Percentiles rank a stretch among this genome's conserved stretches.
Conservation (phyloP, 2,329 filamentous ascomycete species). For the Aureobasidium subglaciale region DNA sequence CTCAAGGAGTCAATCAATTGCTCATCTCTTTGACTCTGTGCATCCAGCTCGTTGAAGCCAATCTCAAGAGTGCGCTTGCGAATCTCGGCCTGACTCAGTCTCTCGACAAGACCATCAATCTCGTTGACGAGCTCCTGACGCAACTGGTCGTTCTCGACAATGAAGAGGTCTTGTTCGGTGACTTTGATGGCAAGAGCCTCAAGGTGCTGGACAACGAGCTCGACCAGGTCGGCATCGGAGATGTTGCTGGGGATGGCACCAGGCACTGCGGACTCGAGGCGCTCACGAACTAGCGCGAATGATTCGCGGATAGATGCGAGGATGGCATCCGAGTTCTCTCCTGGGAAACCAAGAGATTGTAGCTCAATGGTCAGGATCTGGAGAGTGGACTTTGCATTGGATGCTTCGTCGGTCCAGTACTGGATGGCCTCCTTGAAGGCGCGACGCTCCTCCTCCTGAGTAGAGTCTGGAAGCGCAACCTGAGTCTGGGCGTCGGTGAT, state of each 20-base stretch:
- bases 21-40: constrained; percentile 31
- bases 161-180: constrained; percentile 23
- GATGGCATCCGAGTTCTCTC: constrained; percentile 29
- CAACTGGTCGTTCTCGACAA: constrained; percentile 30
- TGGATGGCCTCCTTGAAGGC: constrained; percentile 35
- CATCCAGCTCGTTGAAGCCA: constrained; percentile 31
- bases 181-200: constrained; percentile 17
- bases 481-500: constrained; percentile 16
- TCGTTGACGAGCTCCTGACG: constrained; percentile 33
- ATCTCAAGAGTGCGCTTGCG: constrained; percentile 31
- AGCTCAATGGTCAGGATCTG: constrained; percentile 39
- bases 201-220: constrained; percentile 35
- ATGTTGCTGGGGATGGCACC: constrained; percentile 30
- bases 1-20: constrained; percentile 31
- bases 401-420: constrained; percentile 31
- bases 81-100: constrained; percentile 30
- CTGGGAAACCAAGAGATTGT: constrained; percentile 35
- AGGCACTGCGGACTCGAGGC: constrained; percentile 36
- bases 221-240: constrained; percentile 34
- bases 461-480: constrained; percentile 18
- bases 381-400: constrained; percentile 34
- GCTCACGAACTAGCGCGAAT: constrained; percentile 35
- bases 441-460: constrained; percentile 25
- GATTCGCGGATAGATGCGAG: constrained; percentile 35
- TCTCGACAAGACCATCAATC: constrained; percentile 29